These are phyloP conservation scores for Coffea canephora DNA, from an alignment of 257 asterid genomes.

Conservation along the genomic window DNA sequence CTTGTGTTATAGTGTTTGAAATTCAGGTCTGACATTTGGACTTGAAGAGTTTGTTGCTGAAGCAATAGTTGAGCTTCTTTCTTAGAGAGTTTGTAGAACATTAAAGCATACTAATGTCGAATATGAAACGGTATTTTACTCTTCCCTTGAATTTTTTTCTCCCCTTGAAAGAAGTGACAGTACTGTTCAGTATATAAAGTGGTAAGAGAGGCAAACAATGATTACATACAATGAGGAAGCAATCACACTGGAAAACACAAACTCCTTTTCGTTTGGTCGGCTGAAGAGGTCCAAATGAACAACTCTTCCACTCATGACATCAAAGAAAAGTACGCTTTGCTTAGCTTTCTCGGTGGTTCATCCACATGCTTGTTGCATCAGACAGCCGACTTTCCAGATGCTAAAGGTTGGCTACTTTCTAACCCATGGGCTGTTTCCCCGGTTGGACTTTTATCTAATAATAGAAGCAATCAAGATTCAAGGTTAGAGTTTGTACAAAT, in stretches of 20 bases:
- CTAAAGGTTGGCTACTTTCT: not conserved
- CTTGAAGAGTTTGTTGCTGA: not conserved
- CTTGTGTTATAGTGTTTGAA: not conserved
- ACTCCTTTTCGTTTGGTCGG: not conserved
- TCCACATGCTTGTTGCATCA: not conserved
- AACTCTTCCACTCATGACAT: not conserved
- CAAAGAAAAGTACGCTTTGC: not conserved
- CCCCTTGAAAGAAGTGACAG: no score
- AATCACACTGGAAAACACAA: not conserved
- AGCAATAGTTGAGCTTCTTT: not conserved
- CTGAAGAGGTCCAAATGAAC: not conserved
- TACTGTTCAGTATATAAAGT: not conserved
- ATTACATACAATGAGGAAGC: not conserved
- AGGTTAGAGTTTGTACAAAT: not conserved
- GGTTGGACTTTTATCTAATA: not conserved
- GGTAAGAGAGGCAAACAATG: not conserved
- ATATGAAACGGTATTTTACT: not conserved
- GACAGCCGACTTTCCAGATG: slow-evolving; percentile 7
- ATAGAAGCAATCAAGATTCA: not conserved
- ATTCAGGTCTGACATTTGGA: not conserved
- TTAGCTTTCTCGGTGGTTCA: not conserved
- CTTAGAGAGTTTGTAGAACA: not conserved
- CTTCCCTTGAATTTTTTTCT: no score
- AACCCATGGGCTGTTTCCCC: not conserved
- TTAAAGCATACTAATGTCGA: not conserved